phyloP scores from a whole-genome alignment of 1,139 yeast genomes.

The Williopsis jadinii region DNA sequence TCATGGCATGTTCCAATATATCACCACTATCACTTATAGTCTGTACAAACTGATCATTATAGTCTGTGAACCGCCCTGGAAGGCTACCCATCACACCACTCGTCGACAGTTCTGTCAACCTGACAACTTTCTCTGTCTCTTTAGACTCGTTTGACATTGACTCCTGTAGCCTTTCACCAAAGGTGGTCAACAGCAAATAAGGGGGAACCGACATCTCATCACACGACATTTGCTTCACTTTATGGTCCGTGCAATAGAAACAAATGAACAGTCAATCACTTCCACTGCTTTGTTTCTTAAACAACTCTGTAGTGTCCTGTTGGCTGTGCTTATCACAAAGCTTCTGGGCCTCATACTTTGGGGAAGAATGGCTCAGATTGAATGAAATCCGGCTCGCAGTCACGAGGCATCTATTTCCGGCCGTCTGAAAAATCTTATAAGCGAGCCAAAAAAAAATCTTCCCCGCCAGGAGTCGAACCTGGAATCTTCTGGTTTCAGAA shows the following conservation, averaged over 20 bases:
- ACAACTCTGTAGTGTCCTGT: too few species aligned
- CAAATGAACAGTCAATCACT: too few species aligned
- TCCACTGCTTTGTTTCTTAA: too few species aligned
- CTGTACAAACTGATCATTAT: slow-evolving; percentile 7
- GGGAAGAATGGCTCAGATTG: too few species aligned
- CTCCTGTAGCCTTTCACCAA: slow-evolving; percentile 14
- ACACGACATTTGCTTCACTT: too few species aligned
- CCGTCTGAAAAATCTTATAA: background rate
- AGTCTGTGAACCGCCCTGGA: slow-evolving; percentile 17
- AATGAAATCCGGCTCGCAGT: too few species aligned
- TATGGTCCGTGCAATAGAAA: too few species aligned
- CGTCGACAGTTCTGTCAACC: slow-evolving; percentile 10
- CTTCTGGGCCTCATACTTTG: too few species aligned
- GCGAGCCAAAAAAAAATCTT: slow-evolving; percentile 40
- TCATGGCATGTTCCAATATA: background rate
- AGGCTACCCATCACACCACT: slow-evolving; percentile 19
- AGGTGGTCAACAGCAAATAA: slow-evolving; percentile 16
- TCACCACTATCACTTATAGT: background rate
- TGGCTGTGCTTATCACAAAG: too few species aligned
- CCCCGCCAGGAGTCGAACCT: slow-evolving; percentile 94
- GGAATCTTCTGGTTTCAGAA: slow-evolving; percentile 80
- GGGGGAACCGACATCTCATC: slow-evolving; percentile 6
- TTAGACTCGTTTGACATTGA: slow-evolving; percentile 3
- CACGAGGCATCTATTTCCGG: too few species aligned
- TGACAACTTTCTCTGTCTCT: slow-evolving; percentile 3